Percentiles rank a stretch among this genome's conserved stretches.
Conservation (phyloP, 2,329 filamentous ascomycete genomes). For the Fusarium pseudonygamai region DNA sequence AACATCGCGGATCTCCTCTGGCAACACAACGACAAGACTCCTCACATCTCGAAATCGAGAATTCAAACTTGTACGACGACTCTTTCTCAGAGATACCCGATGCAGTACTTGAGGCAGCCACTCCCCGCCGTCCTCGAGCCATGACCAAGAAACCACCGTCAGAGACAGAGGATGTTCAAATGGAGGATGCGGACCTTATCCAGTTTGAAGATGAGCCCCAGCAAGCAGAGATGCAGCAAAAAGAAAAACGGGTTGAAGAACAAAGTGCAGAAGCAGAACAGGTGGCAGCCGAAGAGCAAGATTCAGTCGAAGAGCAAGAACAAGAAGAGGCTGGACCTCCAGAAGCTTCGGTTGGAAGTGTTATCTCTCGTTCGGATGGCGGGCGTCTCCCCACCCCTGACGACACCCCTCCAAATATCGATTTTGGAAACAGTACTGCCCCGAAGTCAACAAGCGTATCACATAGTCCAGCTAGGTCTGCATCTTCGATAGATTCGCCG, state of each 20-base stretch:
- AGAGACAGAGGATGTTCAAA: constrained; percentile 22
- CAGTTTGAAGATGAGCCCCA: constrained; percentile 11
- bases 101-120: constrained; percentile 60
- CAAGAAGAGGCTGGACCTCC: constrained; percentile 10
- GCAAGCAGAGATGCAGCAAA: not conserved
- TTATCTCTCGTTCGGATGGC: constrained; percentile 51
- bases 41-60: constrained; percentile 38
- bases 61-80: constrained; percentile 58
- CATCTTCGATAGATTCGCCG: constrained; percentile 14
- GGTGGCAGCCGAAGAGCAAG: constrained; percentile 14
- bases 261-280: constrained; percentile 7
- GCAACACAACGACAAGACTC: constrained; percentile 12
- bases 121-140: constrained; percentile 47
- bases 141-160: not conserved
- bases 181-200: constrained; percentile 16
- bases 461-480: constrained; percentile 8
- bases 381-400: constrained; percentile 64
- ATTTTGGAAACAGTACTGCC: constrained; percentile 31
- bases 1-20: constrained; percentile 9
- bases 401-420: constrained; percentile 56
- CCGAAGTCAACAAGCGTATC: constrained; percentile 33
- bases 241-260: not conserved
- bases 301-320: constrained; percentile 14
- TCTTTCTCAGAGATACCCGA: constrained; percentile 68
- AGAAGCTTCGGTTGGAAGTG: constrained; percentile 44